Base-by-base conservation (phyloP, 352 stramenopile species). In the Globisporangium megalacanthum region DNA sequence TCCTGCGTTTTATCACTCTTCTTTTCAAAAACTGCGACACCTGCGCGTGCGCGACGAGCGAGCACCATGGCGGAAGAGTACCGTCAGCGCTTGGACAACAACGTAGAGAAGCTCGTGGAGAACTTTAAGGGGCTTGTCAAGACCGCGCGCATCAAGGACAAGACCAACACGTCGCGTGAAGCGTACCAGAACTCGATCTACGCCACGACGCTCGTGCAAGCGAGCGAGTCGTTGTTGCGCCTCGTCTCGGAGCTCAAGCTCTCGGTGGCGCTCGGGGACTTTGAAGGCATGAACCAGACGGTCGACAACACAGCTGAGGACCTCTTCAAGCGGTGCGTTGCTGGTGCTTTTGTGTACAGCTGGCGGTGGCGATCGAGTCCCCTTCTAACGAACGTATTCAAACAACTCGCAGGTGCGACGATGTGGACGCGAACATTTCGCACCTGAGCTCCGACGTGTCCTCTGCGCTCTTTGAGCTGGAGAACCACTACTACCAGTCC, bases 11-110 rank as follows among this genome's bases (percentile, higher is more conserved):
- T n/a, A n/a, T n/a, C n/a, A n/a, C n/a, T n/a, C n/a, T n/a, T n/a
- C n/a, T n/a, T n/a, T n/a, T n/a, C n/a, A n/a, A n/a, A n/a, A n/a
- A n/a, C n/a, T n/a, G n/a, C n/a, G n/a, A n/a, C n/a, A n/a, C n/a
- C n/a, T n/a, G n/a, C n/a, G n/a, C n/a, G n/a, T n/a, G n/a, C n/a
- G n/a, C n/a, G n/a, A n/a, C n/a, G n/a, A n/a, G n/a, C n/a, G n/a
- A n/a, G n/a, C n/a, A n/a, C n/a, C n/a, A 92, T 93, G 83, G 80
- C 83, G 65, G 83, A 93, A 60, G 83, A 93, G 57, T 93, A 90
- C 48, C 79, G 83, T 37, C 83, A 90, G 77, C 80, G 83, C 39
- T 69, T 93, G 29, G 83, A 93, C 62, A 93, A 91, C 66, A 93
- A 91, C 60, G 83, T 91, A 52, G 83, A 93, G 75, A 91, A 90